Conservation (phyloP, 805 yeast species). For the Sugiyamaella boreocaroliniensis region DNA sequence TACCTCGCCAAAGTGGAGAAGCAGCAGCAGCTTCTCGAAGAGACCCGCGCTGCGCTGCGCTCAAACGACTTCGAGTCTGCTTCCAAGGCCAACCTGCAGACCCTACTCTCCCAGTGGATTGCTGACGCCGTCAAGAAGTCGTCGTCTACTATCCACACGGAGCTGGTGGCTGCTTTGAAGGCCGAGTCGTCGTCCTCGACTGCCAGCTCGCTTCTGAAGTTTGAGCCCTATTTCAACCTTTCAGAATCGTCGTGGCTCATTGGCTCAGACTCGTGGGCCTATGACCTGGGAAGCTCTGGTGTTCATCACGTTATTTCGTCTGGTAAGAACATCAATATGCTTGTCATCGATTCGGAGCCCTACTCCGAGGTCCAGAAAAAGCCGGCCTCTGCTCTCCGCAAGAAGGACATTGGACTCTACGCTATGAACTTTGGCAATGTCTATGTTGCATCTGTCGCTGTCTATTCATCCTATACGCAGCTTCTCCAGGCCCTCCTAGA, state of each 20-base stretch:
- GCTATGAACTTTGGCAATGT: constrained; percentile 89
- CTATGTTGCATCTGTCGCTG: constrained; percentile 91
- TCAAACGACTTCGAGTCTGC: constrained; percentile 38
- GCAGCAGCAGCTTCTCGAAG: constrained; percentile 38
- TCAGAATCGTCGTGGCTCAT: constrained; percentile 65
- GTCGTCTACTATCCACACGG: constrained; percentile 26
- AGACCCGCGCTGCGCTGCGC: constrained; percentile 39
- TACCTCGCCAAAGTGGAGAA: constrained; percentile 53
- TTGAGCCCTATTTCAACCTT: constrained; percentile 41
- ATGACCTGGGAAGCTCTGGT: constrained; percentile 87
- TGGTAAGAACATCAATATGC: constrained; percentile 70
- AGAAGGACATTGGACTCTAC: constrained; percentile 88
- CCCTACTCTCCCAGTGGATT: constrained; percentile 64
- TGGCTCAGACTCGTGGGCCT: constrained; percentile 95
- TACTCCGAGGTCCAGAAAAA: constrained; percentile 34
- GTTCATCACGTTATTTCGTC: constrained; percentile 77
- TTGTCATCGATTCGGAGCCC: constrained; percentile 83
- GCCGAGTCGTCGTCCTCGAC: constrained; percentile 35
- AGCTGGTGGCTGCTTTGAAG: constrained; percentile 30
- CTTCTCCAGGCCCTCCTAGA: constrained; percentile 81
- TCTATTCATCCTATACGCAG: constrained; percentile 90
- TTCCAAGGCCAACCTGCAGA: constrained; percentile 45
- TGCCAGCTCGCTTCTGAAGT: constrained; percentile 37
- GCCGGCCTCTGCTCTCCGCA: constrained; percentile 39
- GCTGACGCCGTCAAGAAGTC: constrained; percentile 31